Conservation (phyloP, 2,329 filamentous ascomycete species). For the Cladobotryum mycophilum region DNA sequence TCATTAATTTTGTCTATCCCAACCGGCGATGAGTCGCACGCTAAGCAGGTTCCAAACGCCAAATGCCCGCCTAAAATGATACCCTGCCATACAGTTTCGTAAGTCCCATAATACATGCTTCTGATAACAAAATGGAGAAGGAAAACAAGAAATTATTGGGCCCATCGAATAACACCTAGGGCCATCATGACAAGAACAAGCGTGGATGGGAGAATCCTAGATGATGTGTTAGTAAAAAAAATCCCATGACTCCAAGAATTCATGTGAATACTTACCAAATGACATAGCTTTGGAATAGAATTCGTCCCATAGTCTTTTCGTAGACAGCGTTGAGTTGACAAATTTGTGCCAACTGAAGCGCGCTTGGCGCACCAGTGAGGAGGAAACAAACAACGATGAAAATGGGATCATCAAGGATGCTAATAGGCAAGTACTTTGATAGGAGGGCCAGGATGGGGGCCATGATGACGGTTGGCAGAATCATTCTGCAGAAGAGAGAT, state of each 20-base stretch:
- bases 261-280: constrained; percentile 62
- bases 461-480: constrained; percentile 88
- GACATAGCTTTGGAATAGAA: constrained; percentile 84
- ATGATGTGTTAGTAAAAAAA: constrained; percentile 22
- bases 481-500: constrained; percentile 81
- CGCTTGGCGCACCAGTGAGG: constrained; percentile 86
- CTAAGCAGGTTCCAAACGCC: too few species aligned
- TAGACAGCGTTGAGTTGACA: constrained; percentile 98
- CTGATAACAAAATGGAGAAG: not conserved
- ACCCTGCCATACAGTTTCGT: too few species aligned
- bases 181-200: constrained; percentile 85
- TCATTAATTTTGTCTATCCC: too few species aligned
- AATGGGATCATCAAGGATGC: constrained; percentile 94
- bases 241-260: not conserved
- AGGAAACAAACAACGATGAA: constrained; percentile 98
- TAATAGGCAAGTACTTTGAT: constrained; percentile 86
- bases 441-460: constrained; percentile 78
- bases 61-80: too few species aligned
- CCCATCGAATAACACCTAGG: constrained; percentile 90
- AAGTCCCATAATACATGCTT: too few species aligned
- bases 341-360: constrained; percentile 92
- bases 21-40: too few species aligned
- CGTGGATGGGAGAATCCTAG: constrained; percentile 86
- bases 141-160: constrained; percentile 25
- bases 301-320: constrained; percentile 85